Base-by-base conservation (phyloP, 164 flowering plant species). In the Vitis rupestris region DNA sequence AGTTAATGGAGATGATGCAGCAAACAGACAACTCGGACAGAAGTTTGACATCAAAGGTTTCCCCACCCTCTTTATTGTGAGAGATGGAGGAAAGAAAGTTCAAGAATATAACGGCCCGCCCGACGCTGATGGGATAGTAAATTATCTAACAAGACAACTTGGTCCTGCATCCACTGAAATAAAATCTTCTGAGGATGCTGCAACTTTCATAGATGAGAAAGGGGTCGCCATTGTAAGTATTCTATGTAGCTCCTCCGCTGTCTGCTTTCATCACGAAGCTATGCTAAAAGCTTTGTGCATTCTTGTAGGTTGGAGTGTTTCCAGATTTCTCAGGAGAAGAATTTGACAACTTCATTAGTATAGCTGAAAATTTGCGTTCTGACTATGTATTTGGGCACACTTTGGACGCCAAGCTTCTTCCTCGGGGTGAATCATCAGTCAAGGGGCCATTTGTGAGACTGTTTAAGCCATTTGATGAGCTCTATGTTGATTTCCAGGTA, bases 81-180 rank as follows among this genome's bases (percentile, higher is more conserved):
- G 90, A 78, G 78, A 90, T 72, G 95, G 94, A 53, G 98, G 97
- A 14, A 87, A 85, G 64, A 51, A 27, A 51, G 51, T 82, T 78
- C 90, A 90, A 72, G 98, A 94, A 0, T 94, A 89, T 79, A 92
- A 94, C 53, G 98, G 98, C n/a, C 97, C 98, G 16, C 82, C 97
- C 13, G 93, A 94, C 0, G 97, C 97, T 3, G 93, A 94, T 19
- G 97, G 97, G 14, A 94, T 94, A 64, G 92, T 90, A 31, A 67
- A 66, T 16, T 87, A 87, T 74, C 63, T 94, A 78, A 88, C 87
- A 80, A 90, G 84, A 66, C 95, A 87, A 80, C 84, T 82, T 62
- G 98, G 98, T 61, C 97, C 97, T 72, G 90, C 97, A 48, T 92
- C 97, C 1, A 66, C 74, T 72, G 95, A 90, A 77, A 86, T 94